phyloP scores from a whole-genome alignment of 371 early-diverging fungal genomes.

The Mortierella sp. region DNA sequence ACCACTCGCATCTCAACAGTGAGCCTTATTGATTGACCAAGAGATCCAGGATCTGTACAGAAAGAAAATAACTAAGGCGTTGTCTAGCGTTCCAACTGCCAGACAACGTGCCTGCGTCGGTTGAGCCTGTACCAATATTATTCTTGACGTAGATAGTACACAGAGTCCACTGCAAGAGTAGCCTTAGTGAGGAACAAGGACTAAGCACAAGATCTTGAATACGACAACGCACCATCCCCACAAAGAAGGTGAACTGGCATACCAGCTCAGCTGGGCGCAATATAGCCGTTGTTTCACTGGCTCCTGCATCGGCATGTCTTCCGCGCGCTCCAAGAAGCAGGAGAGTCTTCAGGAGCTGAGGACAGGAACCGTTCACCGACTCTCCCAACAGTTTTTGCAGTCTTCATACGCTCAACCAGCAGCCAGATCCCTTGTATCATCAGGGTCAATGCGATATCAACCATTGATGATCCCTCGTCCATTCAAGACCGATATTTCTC shows the following conservation, averaged over 20 bases:
- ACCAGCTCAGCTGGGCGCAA: conserved; percentile 1
- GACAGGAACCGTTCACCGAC: conserved; percentile 51
- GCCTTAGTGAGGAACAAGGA: too few relatives aligned
- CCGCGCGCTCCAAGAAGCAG: conserved; percentile 41
- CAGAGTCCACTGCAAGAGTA: too few relatives aligned
- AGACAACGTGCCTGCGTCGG: too few relatives aligned
- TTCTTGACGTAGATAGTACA: too few relatives aligned
- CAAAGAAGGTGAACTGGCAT: not conserved
- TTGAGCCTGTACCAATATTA: too few relatives aligned
- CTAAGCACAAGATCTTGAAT: too few relatives aligned
- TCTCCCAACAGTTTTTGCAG: conserved; percentile 49
- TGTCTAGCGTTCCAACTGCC: too few relatives aligned
- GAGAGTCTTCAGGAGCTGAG: conserved; percentile 35
- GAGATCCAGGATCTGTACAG: too few relatives aligned
- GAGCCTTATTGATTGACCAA: not conserved
- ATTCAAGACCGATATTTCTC: conserved; percentile 18
- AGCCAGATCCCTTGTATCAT: conserved; percentile 8
- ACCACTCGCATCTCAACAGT: conserved; percentile 4
- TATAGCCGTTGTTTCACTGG: not conserved
- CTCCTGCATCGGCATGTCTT: conserved; percentile 15
- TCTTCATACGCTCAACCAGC: conserved; percentile 17
- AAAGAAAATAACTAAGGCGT: not conserved
- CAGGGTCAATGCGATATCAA: conserved; percentile 31
- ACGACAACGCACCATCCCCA: not conserved
- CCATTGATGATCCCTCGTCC: conserved; percentile 27